Evolutionary conservation across 108 stramenopile genomes (phyloP).

Genomic region (Cyclotella distinguenda): DNA sequence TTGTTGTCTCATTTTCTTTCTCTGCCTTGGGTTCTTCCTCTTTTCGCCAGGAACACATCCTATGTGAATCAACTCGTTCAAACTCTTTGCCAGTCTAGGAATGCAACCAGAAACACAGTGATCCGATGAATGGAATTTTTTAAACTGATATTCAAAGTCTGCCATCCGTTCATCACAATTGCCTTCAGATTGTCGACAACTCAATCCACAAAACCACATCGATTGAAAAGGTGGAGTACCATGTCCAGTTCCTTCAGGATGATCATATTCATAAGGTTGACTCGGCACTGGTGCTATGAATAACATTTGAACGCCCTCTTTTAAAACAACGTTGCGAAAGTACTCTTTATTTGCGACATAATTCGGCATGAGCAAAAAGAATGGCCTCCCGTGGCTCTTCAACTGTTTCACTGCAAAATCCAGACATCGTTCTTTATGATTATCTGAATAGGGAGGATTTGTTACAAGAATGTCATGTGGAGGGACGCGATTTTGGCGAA

Average conservation of each 20-base stretch:
- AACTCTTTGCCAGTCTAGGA: slow-evolving; percentile 40
- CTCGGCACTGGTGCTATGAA: slow-evolving; percentile 58
- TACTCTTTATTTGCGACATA: slow-evolving; percentile 82
- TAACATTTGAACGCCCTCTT: slow-evolving; percentile 50
- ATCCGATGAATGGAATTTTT: slow-evolving; percentile 14
- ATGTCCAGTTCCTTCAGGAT: slow-evolving; percentile 86
- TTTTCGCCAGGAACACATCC: slow-evolving; percentile 59
- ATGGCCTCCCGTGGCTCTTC: slow-evolving; percentile 48
- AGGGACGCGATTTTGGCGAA: slow-evolving; percentile 56
- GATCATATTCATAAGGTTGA: slow-evolving; percentile 72
- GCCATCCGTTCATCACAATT: not conserved
- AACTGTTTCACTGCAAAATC: slow-evolving; percentile 56
- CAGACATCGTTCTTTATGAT: slow-evolving; percentile 84
- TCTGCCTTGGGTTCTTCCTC: slow-evolving; percentile 76
- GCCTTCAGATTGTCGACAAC: slow-evolving; percentile 4
- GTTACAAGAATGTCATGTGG: slow-evolving; percentile 77
- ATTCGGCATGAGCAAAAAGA: slow-evolving; percentile 85
- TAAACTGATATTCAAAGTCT: slow-evolving; percentile 21
- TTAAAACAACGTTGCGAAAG: slow-evolving; percentile 47
- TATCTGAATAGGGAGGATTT: slow-evolving; percentile 88
- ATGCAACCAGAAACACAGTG: not conserved
- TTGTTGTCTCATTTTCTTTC: slow-evolving; percentile 51
- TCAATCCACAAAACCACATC: slow-evolving; percentile 82
- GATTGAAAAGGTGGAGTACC: slow-evolving; percentile 73
- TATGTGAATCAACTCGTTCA: slow-evolving; percentile 52